Evolutionary conservation across 1,139 yeast genomes (phyloP).

Genomic region (Chernovozyma aurita): DNA sequence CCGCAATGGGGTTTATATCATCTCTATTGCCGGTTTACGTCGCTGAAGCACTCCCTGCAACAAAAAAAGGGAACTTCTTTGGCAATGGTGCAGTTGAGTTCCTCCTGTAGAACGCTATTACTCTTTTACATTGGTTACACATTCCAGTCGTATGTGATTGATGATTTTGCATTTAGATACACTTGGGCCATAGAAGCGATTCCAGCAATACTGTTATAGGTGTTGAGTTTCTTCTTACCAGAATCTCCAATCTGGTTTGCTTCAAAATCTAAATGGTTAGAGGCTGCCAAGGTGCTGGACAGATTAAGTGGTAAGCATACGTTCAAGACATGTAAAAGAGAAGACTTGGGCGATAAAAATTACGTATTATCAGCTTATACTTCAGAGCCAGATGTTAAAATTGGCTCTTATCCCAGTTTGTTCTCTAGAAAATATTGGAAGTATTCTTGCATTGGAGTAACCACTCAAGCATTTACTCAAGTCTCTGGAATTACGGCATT

Average conservation of each 20-base stretch:
- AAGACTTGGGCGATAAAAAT: conserved; percentile 16
- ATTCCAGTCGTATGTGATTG: conserved; percentile 12
- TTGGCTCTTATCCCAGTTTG: conserved; percentile 17
- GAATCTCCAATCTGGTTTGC: conserved; percentile 38
- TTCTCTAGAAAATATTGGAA: conserved; percentile 19
- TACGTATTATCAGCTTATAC: conserved; percentile 26
- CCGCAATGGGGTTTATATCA: conserved; percentile 27
- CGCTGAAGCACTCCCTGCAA: conserved; percentile 23
- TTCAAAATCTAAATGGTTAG: conserved; percentile 24
- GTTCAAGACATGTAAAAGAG: conserved; percentile 10
- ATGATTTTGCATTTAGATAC: conserved; percentile 17
- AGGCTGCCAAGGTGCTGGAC: conserved; percentile 25
- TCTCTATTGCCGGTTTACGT: conserved; percentile 30
- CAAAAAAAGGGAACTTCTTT: conserved; percentile 20
- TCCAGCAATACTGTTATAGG: conserved; percentile 20
- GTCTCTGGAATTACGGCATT: conserved; percentile 19
- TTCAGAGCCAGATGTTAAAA: conserved; percentile 16
- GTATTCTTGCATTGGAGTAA: conserved; percentile 20
- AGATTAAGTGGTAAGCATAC: conserved; percentile 10
- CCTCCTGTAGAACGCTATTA: conserved; percentile 19
- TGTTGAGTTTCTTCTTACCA: conserved; percentile 19
- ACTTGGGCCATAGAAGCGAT: conserved; percentile 23
- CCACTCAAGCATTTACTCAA: conserved; percentile 24
- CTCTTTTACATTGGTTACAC: conserved; percentile 19
- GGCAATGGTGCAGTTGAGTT: conserved; percentile 18